Percentiles rank a stretch among this genome's conserved stretches.
Conservation (phyloP, 2,329 filamentous ascomycete genomes). For the Ascochyta clinopodiicola region DNA sequence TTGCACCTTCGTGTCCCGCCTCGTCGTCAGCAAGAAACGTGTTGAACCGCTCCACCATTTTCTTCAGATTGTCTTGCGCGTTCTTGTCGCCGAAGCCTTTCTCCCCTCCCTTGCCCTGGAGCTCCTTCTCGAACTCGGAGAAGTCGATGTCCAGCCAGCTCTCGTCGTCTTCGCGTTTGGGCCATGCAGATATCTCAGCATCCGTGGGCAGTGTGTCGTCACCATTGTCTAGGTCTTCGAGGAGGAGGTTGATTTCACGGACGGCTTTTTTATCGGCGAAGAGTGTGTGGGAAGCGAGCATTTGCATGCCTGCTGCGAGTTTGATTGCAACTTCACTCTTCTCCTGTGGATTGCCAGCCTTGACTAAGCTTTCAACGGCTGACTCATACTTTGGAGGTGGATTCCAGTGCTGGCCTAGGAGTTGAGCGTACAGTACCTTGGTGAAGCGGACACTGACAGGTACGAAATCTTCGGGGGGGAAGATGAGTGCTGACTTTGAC, state of each 20-base stretch:
- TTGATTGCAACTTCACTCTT: conserved; percentile 82
- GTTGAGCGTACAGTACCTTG: conserved; percentile 86
- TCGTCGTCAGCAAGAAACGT: conserved; percentile 86
- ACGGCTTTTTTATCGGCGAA: conserved; percentile 72
- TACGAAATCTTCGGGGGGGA: conserved; percentile 81
- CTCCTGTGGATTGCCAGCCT: conserved; percentile 45
- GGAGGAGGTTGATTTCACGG: conserved; percentile 75
- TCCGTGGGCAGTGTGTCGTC: conserved; percentile 75
- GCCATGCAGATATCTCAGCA: conserved; percentile 75
- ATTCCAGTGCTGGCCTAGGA: conserved; percentile 82
- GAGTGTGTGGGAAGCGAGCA: conserved; percentile 73
- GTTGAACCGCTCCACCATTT: conserved; percentile 94
- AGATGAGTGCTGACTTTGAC: conserved; percentile 60
- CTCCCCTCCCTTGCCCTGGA: conserved; percentile 59
- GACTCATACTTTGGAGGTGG: conserved; percentile 65
- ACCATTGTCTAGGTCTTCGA: conserved; percentile 77
- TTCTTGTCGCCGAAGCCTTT: conserved; percentile 66
- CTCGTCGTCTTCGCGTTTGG: conserved; percentile 77
- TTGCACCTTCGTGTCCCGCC: conserved; percentile 79
- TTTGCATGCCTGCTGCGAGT: conserved; percentile 86
- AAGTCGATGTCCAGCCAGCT: conserved; percentile 93
- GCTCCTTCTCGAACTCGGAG: conserved; percentile 82
- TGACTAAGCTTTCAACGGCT: conserved; percentile 43
- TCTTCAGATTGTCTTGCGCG: conserved; percentile 78
- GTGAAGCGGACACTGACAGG: conserved; percentile 82